A percentile compares a stretch with the other conserved stretches of the same genome.
phyloP scores from a whole-genome alignment of 2,329 filamentous ascomycete species.

The Colletotrichum sojae region DNA sequence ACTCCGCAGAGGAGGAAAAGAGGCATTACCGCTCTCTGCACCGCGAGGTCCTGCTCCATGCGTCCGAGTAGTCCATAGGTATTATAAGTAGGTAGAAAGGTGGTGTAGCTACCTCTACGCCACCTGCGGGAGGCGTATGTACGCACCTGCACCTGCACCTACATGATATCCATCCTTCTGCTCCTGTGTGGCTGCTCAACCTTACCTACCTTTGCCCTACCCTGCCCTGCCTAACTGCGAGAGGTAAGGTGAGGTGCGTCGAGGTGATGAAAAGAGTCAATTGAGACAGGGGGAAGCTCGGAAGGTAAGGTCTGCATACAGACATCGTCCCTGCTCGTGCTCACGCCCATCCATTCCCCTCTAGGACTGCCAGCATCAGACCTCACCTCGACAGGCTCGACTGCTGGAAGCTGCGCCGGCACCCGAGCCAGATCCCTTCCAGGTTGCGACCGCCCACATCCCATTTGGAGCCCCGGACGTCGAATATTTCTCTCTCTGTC shows the following conservation, averaged over 20 bases:
- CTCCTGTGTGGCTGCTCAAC: background rate
- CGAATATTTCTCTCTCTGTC: background rate
- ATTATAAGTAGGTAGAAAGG: background rate
- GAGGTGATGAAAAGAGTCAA: too few species aligned
- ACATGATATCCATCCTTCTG: background rate
- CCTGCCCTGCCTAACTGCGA: too few species aligned
- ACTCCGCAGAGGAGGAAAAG: background rate
- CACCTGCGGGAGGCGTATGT: background rate
- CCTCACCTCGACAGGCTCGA: background rate
- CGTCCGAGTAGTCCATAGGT: background rate
- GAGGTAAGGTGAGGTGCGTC: too few species aligned
- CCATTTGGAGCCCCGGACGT: constrained; percentile 8
- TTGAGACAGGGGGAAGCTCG: constrained; percentile 6
- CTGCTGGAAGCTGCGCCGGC: constrained; percentile 3
- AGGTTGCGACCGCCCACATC: constrained; percentile 13
- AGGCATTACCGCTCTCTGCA: background rate
- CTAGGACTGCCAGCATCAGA: background rate
- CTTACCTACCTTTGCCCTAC: background rate
- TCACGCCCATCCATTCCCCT: background rate
- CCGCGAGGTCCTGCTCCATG: constrained; percentile 8
- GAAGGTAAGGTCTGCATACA: constrained; percentile 16
- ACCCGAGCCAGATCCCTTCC: constrained; percentile 14
- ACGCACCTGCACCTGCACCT: background rate
- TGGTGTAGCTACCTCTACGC: background rate
- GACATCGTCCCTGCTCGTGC: constrained; percentile 9